phyloP scores from a whole-genome alignment of 2,329 filamentous ascomycete species.

The Penicillium frequentans region DNA sequence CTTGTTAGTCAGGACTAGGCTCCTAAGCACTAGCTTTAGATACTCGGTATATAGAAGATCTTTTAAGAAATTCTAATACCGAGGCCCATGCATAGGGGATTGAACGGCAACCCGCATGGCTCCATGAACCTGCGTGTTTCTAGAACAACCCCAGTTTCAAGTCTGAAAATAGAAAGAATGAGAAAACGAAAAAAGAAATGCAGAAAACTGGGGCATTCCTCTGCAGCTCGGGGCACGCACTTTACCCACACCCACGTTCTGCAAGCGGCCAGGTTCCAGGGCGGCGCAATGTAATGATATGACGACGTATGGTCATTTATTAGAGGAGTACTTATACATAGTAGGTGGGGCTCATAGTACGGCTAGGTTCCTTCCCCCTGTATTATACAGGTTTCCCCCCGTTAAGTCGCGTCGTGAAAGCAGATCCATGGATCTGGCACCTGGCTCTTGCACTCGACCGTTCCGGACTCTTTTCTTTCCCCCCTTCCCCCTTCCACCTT shows the following conservation, averaged over 20 bases:
- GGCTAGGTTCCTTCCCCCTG: background rate
- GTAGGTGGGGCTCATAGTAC: background rate
- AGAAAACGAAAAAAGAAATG: background rate
- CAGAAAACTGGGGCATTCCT: slow-evolving; percentile 17
- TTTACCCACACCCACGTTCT: slow-evolving; percentile 21
- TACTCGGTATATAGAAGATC: background rate
- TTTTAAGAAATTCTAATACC: background rate
- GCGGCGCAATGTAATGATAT: slow-evolving; percentile 12
- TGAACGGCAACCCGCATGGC: slow-evolving; percentile 11
- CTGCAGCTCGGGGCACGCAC: slow-evolving; percentile 23
- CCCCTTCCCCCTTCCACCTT: slow-evolving; percentile 20
- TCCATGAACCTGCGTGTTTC: slow-evolving; percentile 1
- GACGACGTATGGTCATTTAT: slow-evolving; percentile 24
- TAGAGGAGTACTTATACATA: slow-evolving; percentile 9
- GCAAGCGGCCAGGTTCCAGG: slow-evolving; percentile 23
- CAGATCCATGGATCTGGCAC: slow-evolving; percentile 31
- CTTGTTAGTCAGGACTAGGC: background rate
- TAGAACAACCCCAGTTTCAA: slow-evolving; percentile 1
- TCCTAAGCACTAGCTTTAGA: background rate
- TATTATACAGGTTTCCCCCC: slow-evolving; percentile 13
- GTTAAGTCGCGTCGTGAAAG: slow-evolving; percentile 24
- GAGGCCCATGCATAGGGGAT: background rate
- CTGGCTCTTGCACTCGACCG: slow-evolving; percentile 25
- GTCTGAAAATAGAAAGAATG: background rate
- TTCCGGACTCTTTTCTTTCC: slow-evolving; percentile 24